These are phyloP conservation scores for Lodderomyces metapsilosis DNA, from an alignment of 1,139 yeast genomes.

Conservation along the genomic window DNA sequence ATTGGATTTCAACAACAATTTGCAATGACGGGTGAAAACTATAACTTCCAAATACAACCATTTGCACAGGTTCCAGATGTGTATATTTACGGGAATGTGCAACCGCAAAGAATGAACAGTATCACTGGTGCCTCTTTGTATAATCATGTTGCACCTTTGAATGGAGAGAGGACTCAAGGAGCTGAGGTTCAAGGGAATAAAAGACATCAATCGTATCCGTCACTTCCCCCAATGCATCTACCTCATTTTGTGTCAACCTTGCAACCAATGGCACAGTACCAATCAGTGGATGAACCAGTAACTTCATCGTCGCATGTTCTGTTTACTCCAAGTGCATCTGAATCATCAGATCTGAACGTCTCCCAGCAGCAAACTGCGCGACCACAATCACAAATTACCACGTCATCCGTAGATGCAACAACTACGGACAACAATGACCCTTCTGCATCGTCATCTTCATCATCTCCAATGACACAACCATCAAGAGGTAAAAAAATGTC, in stretches of 20 bases:
- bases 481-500: constrained; percentile 3
- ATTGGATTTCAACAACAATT: neutral
- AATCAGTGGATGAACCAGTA: neutral
- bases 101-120: too few species aligned
- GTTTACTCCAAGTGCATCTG: too few species aligned
- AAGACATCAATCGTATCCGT: neutral
- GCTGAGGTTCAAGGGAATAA: neutral
- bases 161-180: neutral
- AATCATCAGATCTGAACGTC: too few species aligned
- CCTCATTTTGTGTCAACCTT: neutral
- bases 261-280: neutral
- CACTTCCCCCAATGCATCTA: neutral
- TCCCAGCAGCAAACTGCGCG: too few species aligned
- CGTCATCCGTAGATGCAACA: too few species aligned
- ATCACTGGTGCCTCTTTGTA: too few species aligned
- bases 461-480: constrained; percentile 2
- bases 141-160: neutral
- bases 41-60: neutral
- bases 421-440: neutral
- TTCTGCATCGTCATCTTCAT: neutral
- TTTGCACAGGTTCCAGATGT: neutral
- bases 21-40: constrained; percentile 2
- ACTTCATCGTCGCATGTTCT: neutral
- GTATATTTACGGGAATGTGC: neutral
- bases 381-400: too few species aligned